These are phyloP conservation scores for Tardiomyces digboiensis DNA, from an alignment of 1,139 yeast species.

Conservation along the genomic window DNA sequence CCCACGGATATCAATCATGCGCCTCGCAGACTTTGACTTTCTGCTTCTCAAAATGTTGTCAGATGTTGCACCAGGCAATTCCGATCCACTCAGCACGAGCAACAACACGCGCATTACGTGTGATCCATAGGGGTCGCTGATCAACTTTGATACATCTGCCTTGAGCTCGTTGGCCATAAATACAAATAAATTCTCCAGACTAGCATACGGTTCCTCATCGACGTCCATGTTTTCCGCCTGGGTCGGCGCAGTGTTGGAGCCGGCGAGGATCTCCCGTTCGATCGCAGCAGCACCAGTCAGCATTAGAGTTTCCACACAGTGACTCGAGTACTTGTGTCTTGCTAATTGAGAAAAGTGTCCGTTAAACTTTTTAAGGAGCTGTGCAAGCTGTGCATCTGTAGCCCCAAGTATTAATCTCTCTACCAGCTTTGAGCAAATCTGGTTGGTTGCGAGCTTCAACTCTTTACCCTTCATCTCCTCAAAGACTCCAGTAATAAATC, in stretches of 20 bases:
- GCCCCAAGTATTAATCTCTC: conserved; percentile 75
- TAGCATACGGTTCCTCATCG: conserved; percentile 32
- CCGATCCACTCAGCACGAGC: conserved; percentile 66
- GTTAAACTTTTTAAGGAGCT: conserved; percentile 53
- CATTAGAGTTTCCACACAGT: conserved; percentile 80
- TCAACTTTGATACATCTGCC: conserved; percentile 48
- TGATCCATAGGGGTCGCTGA: conserved; percentile 73
- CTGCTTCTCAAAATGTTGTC: conserved; percentile 78
- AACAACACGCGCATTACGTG: conserved; percentile 73
- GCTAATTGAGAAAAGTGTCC: conserved; percentile 71
- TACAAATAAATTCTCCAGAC: conserved; percentile 57
- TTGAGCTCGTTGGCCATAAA: conserved; percentile 58
- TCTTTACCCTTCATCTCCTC: conserved; percentile 90
- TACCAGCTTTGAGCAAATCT: conserved; percentile 85
- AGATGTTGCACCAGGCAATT: conserved; percentile 68
- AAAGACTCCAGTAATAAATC: conserved; percentile 66
- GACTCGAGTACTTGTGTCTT: conserved; percentile 88
- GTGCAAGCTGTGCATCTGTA: conserved; percentile 48
- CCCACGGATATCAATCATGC: conserved; percentile 82
- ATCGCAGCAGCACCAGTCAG: conserved; percentile 68
- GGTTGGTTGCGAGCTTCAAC: conserved; percentile 85
- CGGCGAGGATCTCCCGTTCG: conserved; percentile 52
- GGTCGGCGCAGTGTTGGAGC: conserved; percentile 8
- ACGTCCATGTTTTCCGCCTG: too few species aligned
- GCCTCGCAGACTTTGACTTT: conserved; percentile 82